Percentiles rank a stretch among this genome's conserved stretches.
Evolutionary conservation across 1,284 basidiomycete species (phyloP).

Genomic region (Malassezia slooffiae): DNA sequence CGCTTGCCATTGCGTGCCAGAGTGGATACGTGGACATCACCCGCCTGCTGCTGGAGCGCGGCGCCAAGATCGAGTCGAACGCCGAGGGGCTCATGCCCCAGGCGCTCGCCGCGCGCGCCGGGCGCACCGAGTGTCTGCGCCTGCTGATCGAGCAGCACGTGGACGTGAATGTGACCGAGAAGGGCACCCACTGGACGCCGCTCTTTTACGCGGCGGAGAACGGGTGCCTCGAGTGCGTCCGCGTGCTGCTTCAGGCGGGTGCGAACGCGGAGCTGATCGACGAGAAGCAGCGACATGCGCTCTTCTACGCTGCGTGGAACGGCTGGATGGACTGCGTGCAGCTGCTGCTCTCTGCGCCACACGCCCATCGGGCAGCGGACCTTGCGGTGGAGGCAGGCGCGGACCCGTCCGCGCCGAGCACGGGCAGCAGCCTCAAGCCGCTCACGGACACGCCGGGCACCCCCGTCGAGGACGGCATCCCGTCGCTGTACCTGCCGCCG

Average conservation of each 20-base stretch:
- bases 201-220: slow-evolving; percentile 88
- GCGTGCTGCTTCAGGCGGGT: slow-evolving; percentile 66
- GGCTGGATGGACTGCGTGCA: slow-evolving; percentile 61
- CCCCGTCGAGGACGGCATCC: slow-evolving; percentile 66
- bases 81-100: slow-evolving; percentile 91
- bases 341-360: slow-evolving; percentile 48
- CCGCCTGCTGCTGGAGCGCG: slow-evolving; percentile 62
- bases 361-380: slow-evolving; percentile 4
- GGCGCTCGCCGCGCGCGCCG: slow-evolving; percentile 93
- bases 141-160: slow-evolving; percentile 56
- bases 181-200: slow-evolving; percentile 93
- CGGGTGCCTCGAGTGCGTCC: slow-evolving; percentile 67
- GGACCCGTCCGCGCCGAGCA: too few relatives aligned
- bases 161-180: slow-evolving; percentile 63
- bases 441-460: not conserved
- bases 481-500: slow-evolving; percentile 82
- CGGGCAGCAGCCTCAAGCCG: not conserved
- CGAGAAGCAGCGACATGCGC: slow-evolving; percentile 72
- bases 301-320: slow-evolving; percentile 96
- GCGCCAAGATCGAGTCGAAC: slow-evolving; percentile 70
- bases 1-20: slow-evolving; percentile 79
- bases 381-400: not conserved
- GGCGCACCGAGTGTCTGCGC: slow-evolving; percentile 70
- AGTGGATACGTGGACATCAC: slow-evolving; percentile 79
- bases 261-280: slow-evolving; percentile 65